Conservation (phyloP, 495 filamentous ascomycete genomes). For the Penicillium longicatenatum region DNA sequence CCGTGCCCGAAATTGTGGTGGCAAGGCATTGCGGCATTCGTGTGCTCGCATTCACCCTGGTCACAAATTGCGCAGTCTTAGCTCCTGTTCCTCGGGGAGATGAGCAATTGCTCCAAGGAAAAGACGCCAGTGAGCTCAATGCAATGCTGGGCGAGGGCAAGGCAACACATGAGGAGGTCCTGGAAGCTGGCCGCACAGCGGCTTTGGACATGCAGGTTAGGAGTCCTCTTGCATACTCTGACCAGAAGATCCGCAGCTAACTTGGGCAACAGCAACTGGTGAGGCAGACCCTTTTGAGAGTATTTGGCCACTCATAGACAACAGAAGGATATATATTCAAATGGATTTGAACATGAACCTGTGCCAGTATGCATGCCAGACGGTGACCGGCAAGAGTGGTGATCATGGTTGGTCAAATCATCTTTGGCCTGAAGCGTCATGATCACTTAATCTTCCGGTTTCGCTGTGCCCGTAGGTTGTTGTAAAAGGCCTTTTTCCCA, state of each 20-base stretch:
- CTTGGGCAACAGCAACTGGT: constrained; percentile 41
- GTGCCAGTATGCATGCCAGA: background rate
- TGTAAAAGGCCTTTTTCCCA: constrained; percentile 74
- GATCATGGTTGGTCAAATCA: background rate
- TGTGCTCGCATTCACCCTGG: constrained; percentile 73
- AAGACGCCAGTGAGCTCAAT: constrained; percentile 51
- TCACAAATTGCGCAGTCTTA: constrained; percentile 74
- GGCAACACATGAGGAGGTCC: constrained; percentile 72
- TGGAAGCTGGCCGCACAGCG: constrained; percentile 63
- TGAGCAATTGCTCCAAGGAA: constrained; percentile 43
- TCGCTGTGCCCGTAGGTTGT: constrained; percentile 61
- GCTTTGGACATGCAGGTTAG: constrained; percentile 69
- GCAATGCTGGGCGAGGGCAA: constrained; percentile 62
- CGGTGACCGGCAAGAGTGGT: background rate
- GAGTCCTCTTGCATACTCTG: background rate
- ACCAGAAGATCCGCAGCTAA: constrained; percentile 14
- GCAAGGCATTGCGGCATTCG: constrained; percentile 70
- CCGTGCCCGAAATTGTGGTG: constrained; percentile 74
- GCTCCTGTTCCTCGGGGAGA: constrained; percentile 65
- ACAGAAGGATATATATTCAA: background rate
- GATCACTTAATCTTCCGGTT: constrained; percentile 39
- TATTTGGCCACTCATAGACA: constrained; percentile 22
- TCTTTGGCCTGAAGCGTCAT: background rate
- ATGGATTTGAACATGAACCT: background rate
- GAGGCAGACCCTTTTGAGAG: constrained; percentile 34